phyloP scores from a whole-genome alignment of 306 rosid species.

The Arachis stenosperma region DNA sequence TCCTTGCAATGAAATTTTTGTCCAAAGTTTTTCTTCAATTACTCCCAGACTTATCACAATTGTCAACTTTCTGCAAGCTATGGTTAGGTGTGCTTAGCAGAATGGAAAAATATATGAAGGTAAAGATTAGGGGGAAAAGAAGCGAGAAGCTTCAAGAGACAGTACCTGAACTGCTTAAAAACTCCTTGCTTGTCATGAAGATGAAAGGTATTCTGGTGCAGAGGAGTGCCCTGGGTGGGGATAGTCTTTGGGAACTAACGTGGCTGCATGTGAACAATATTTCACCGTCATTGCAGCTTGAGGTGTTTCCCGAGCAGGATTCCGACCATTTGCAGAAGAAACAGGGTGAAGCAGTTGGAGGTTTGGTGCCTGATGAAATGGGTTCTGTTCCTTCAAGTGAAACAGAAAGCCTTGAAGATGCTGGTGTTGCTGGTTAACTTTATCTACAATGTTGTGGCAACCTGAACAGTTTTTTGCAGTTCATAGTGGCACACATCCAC shows the following conservation, averaged over 20 bases:
- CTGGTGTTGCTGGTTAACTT: constrained; percentile 56
- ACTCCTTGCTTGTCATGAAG: constrained; percentile 82
- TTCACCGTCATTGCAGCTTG: constrained; percentile 79
- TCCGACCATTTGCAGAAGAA: constrained; percentile 52
- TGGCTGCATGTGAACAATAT: constrained; percentile 92
- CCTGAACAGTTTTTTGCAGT: constrained; percentile 43
- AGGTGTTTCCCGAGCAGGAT: constrained; percentile 85
- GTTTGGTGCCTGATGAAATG: constrained; percentile 51
- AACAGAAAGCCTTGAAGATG: constrained; percentile 46
- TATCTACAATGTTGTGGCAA: constrained; percentile 32
- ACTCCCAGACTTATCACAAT: constrained; percentile 73
- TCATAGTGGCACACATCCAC: constrained; percentile 35
- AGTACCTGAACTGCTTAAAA: constrained; percentile 88
- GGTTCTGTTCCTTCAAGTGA: constrained; percentile 48
- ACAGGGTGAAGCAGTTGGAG: constrained; percentile 53
- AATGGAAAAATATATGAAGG: constrained; percentile 91
- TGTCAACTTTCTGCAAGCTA: constrained; percentile 88
- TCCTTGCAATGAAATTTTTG: constrained; percentile 85
- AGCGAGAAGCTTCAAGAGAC: constrained; percentile 88
- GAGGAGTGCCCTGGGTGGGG: constrained; percentile 90
- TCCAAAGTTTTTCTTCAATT: constrained; percentile 82
- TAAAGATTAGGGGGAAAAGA: constrained; percentile 81
- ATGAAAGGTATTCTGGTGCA: constrained; percentile 70
- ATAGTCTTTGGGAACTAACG: constrained; percentile 96
- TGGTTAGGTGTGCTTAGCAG: constrained; percentile 94